phyloP scores from a whole-genome alignment of 768 basidiomycete species.

The Leccinum disarticulatum region DNA sequence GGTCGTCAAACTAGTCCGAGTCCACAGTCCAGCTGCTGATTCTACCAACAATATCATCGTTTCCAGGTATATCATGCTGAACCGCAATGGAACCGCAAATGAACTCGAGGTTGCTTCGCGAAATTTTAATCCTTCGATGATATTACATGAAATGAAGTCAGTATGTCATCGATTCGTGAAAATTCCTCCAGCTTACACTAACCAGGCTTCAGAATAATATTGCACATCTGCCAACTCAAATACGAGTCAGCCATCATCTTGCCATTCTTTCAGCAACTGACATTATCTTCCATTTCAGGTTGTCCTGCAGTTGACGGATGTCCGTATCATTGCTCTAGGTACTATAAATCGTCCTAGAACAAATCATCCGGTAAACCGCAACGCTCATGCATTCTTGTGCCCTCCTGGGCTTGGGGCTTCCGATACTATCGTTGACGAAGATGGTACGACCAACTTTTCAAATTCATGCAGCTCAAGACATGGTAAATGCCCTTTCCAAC shows the following conservation, averaged over 20 bases:
- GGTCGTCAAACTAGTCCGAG: conserved; percentile 12
- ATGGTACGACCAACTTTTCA: conserved; percentile 1
- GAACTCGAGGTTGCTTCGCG: conserved; percentile 67
- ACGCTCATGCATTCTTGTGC: conserved; percentile 66
- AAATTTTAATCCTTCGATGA: conserved; percentile 58
- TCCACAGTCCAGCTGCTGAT: neutral
- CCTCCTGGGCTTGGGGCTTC: conserved; percentile 60
- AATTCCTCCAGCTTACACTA: conserved; percentile 6
- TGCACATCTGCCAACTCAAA: conserved; percentile 62
- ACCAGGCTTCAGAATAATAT: conserved; percentile 66
- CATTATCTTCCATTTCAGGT: conserved; percentile 41
- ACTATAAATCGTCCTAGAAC: conserved; percentile 59
- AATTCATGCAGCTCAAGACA: conserved; percentile 7
- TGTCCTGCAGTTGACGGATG: conserved; percentile 67
- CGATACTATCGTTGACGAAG: conserved; percentile 3
- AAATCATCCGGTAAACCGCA: conserved; percentile 57
- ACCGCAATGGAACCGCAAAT: conserved; percentile 75
- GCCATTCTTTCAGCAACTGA: conserved; percentile 7
- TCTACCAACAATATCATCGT: neutral
- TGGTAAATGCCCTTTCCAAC: conserved; percentile 4
- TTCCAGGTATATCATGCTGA: conserved; percentile 68
- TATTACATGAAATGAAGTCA: conserved; percentile 81
- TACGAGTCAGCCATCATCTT: conserved; percentile 48
- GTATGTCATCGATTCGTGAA: conserved; percentile 15
- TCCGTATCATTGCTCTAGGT: conserved; percentile 72